Conservation (phyloP, 2,329 filamentous ascomycete genomes). For the Beauveria bassiana region DNA sequence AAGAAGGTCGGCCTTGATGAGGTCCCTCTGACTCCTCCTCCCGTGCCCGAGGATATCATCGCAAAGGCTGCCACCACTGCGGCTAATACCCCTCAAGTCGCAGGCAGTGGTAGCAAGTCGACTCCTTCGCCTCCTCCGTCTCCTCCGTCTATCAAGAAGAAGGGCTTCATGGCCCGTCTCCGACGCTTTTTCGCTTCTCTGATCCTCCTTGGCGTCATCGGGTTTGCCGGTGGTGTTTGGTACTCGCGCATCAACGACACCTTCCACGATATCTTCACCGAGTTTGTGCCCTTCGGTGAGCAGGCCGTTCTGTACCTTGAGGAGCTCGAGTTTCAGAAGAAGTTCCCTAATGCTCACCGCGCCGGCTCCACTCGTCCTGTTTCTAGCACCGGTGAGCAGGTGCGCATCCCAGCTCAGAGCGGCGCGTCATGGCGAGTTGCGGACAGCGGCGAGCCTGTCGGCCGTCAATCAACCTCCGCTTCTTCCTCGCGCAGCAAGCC, state of each 20-base stretch:
- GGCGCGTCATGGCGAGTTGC: conserved; percentile 76
- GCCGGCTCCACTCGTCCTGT: conserved; percentile 33
- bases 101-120: conserved; percentile 29
- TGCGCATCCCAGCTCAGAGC: conserved; percentile 79
- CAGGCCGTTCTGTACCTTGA: conserved; percentile 92
- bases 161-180: conserved; percentile 64
- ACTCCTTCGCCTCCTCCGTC: conserved; percentile 21
- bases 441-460: conserved; percentile 47
- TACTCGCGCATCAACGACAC: conserved; percentile 92
- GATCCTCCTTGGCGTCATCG: conserved; percentile 65
- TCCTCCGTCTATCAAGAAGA: conserved; percentile 41
- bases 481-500: conserved; percentile 24
- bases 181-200: conserved; percentile 71
- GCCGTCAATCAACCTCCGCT: conserved; percentile 55
- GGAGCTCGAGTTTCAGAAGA: conserved; percentile 84
- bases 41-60: conserved; percentile 17
- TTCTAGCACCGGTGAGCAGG: conserved; percentile 47
- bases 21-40: conserved; percentile 33
- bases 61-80: conserved; percentile 22
- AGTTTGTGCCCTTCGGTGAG: conserved; percentile 91
- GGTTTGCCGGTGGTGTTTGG: conserved; percentile 83
- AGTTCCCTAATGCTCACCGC: conserved; percentile 52
- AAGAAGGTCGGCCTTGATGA: conserved; percentile 29
- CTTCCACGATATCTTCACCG: conserved; percentile 99
- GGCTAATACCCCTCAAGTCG: conserved; percentile 16